These are phyloP conservation scores for Jackrogersella multiformis DNA, from an alignment of 495 filamentous ascomycete species.

Conservation along the genomic window DNA sequence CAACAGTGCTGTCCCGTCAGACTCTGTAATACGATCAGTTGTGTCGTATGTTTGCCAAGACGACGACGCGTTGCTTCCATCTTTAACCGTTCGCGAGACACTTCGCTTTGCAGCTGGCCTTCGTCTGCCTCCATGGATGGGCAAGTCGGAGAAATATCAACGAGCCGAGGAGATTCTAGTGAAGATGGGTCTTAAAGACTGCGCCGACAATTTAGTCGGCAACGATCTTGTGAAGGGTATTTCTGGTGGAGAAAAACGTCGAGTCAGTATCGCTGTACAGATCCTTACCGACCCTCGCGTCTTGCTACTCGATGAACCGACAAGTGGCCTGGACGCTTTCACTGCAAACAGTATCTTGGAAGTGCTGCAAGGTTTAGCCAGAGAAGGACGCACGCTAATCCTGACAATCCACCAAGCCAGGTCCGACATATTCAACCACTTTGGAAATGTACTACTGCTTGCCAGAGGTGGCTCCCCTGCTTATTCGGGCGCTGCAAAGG, in stretches of 20 bases:
- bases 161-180: slow-evolving; percentile 74
- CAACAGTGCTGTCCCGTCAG: slow-evolving; percentile 71
- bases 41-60: slow-evolving; percentile 81
- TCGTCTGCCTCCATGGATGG: slow-evolving; percentile 73
- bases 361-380: slow-evolving; percentile 71
- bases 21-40: slow-evolving; percentile 70
- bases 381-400: slow-evolving; percentile 77
- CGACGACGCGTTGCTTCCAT: slow-evolving; percentile 76
- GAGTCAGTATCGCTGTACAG: slow-evolving; percentile 79
- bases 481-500: slow-evolving; percentile 69
- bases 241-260: slow-evolving; percentile 78
- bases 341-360: slow-evolving; percentile 78
- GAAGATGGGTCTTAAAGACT: slow-evolving; percentile 80
- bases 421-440: slow-evolving; percentile 74
- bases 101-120: slow-evolving; percentile 73
- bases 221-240: slow-evolving; percentile 77
- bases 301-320: slow-evolving; percentile 77
- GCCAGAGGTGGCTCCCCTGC: slow-evolving; percentile 72
- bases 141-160: slow-evolving; percentile 66
- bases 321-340: slow-evolving; percentile 78
- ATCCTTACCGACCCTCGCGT: slow-evolving; percentile 77
- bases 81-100: slow-evolving; percentile 78
- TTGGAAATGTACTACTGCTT: slow-evolving; percentile 74
- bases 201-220: slow-evolving; percentile 77
- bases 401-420: slow-evolving; percentile 80